A percentile compares a stretch with the other conserved stretches of the same genome.
These are phyloP conservation scores for Trametes cubensis DNA, from an alignment of 768 basidiomycete species.

Conservation along the genomic window DNA sequence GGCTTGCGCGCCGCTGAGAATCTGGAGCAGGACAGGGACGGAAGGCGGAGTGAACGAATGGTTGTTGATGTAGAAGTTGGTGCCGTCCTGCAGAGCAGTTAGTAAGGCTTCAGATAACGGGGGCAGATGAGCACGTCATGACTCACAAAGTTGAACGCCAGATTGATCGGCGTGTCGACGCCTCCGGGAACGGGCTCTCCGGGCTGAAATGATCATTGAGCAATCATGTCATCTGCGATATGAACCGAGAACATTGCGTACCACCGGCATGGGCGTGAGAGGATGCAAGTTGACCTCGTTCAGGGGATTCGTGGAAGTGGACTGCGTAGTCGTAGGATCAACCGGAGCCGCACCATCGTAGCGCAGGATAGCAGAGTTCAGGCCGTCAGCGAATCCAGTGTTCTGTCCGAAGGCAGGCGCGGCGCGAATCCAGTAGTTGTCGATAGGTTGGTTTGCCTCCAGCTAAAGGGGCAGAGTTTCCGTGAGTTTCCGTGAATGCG, in stretches of 20 bases:
- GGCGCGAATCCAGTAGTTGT: constrained; percentile 63
- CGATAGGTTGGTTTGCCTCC: constrained; percentile 44
- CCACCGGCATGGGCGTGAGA: constrained; percentile 26
- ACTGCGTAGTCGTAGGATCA: constrained; percentile 44
- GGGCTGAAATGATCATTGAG: constrained; percentile 19
- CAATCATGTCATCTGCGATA: background rate
- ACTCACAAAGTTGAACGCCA: constrained; percentile 27
- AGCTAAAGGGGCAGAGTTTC: constrained; percentile 9
- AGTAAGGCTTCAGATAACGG: background rate
- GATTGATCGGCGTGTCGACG: constrained; percentile 27
- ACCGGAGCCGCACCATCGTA: constrained; percentile 46
- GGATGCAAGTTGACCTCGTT: constrained; percentile 46
- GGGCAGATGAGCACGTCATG: background rate
- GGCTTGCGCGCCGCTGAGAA: constrained; percentile 45
- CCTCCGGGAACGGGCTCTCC: constrained; percentile 26
- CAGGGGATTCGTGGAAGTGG: constrained; percentile 34
- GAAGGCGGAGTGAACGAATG: constrained; percentile 38
- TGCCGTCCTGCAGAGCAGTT: constrained; percentile 31
- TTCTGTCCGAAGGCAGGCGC: constrained; percentile 34
- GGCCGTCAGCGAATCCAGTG: constrained; percentile 37
- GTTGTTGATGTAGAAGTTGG: constrained; percentile 40
- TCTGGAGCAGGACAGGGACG: constrained; percentile 52
- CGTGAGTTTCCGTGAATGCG: background rate
- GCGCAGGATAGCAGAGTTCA: constrained; percentile 55
- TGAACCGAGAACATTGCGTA: background rate